Percentiles rank a stretch among this genome's conserved stretches.
Conservation (phyloP, 139 green algal species). For the Micractinium conductrix region DNA sequence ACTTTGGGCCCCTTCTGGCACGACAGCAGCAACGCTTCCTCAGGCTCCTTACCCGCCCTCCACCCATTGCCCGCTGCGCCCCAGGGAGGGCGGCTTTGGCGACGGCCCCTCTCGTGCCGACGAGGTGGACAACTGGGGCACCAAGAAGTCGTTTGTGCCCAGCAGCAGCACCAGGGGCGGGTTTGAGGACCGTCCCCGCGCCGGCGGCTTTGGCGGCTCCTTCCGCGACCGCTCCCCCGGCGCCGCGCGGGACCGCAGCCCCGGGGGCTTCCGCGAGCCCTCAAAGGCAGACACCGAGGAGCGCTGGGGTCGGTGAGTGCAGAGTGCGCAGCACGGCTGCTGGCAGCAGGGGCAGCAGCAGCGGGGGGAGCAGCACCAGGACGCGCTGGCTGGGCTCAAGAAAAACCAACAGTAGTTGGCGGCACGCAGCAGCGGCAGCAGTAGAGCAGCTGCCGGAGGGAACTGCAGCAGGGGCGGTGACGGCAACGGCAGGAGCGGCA, state of each 20-base stretch:
- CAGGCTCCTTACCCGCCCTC: too few relatives aligned
- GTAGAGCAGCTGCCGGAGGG: too few relatives aligned
- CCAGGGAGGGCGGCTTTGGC: conserved; percentile 17
- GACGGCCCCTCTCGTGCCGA: conserved; percentile 69
- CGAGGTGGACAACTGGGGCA: conserved; percentile 75
- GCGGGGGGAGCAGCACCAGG: too few relatives aligned
- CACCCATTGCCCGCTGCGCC: neutral
- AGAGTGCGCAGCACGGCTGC: neutral
- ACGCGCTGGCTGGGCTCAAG: neutral
- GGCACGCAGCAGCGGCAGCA: too few relatives aligned
- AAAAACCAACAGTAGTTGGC: too few relatives aligned
- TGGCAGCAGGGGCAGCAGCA: neutral
- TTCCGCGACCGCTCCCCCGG: conserved; percentile 36
- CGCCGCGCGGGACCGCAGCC: neutral
- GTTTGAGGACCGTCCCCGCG: conserved; percentile 47
- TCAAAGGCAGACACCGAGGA: conserved; percentile 52
- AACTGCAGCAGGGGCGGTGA: too few relatives aligned
- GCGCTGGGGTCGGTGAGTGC: conserved; percentile 41
- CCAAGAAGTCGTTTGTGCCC: conserved; percentile 66
- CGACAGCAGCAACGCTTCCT: too few relatives aligned
- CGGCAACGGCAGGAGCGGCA: too few relatives aligned
- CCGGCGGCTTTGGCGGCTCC: conserved; percentile 20
- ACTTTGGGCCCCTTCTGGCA: too few relatives aligned
- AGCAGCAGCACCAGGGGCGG: conserved; percentile 32
- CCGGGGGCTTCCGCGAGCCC: conserved; percentile 24